These are phyloP conservation scores for Fusarium concolor DNA, from an alignment of 2,329 filamentous ascomycete species.

Conservation along the genomic window DNA sequence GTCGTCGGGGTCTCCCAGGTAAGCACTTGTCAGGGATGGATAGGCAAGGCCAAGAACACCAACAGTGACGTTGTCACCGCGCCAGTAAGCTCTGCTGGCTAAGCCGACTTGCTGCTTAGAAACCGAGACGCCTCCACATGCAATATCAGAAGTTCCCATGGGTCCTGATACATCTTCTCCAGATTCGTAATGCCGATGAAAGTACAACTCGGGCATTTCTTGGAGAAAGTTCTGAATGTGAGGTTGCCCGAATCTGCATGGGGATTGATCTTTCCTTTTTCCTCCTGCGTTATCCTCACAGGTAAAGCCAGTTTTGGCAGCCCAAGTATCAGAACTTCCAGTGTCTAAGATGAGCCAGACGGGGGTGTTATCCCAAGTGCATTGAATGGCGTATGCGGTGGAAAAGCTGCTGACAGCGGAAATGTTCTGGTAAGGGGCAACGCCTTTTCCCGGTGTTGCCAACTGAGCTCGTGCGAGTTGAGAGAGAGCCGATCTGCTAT, in stretches of 20 bases:
- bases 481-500: slow-evolving; percentile 47
- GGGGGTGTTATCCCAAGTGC: slow-evolving; percentile 53
- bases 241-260: slow-evolving; percentile 57
- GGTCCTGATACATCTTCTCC: slow-evolving; percentile 61
- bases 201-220: slow-evolving; percentile 56
- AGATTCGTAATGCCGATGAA: slow-evolving; percentile 61
- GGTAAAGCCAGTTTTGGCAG: slow-evolving; percentile 54
- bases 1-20: slow-evolving; percentile 54
- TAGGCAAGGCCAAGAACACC: slow-evolving; percentile 65
- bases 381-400: slow-evolving; percentile 58
- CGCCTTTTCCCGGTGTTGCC: slow-evolving; percentile 29
- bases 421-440: slow-evolving; percentile 52
- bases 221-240: slow-evolving; percentile 56
- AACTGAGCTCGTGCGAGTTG: slow-evolving; percentile 42
- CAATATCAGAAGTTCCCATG: slow-evolving; percentile 60
- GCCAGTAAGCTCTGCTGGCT: slow-evolving; percentile 63
- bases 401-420: slow-evolving; percentile 53
- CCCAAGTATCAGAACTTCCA: slow-evolving; percentile 65
- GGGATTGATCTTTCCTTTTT: slow-evolving; percentile 42
- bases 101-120: slow-evolving; percentile 60
- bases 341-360: slow-evolving; percentile 62
- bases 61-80: slow-evolving; percentile 63
- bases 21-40: slow-evolving; percentile 62
- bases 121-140: slow-evolving; percentile 59
- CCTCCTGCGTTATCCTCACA: slow-evolving; percentile 55